Evolutionary conservation across 2,329 filamentous ascomycete genomes (phyloP), one percentile per base, ranked within the genome.

Genomic region (Furcasterigmium furcatum): DNA sequence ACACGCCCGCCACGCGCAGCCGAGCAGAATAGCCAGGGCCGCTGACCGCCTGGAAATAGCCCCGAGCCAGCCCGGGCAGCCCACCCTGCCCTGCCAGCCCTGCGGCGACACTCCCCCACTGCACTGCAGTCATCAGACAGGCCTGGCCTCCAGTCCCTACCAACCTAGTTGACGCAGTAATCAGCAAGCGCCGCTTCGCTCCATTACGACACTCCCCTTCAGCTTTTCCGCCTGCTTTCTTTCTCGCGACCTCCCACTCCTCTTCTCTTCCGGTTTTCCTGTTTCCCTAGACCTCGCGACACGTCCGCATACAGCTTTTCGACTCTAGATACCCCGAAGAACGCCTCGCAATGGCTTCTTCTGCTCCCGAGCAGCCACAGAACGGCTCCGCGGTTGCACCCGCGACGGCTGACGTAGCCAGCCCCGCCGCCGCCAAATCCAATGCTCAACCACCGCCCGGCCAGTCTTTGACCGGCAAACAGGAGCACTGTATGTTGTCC

Each of bases 401-500:
- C 24, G 45, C 18, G 41, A 40, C 40, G 41, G 42, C 40, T 29
- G 41, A 43, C 39, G 43, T 43, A 29, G 44, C 52, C 25, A 45
- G 53, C 44, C 53, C 56, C 29, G 30, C 50, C 49, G 62, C 58
- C 44, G 48, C 54, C 29, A 55, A 52, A 46, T 60, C 55, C 52
- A 54, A 52, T 58, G 53, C 45, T 53, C 52, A 29, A 40, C 48
- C 14, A 52, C 58, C 71, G 41, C 61, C 68, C 4, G 72, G 69
- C 35, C 74, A 79, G 50, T 55, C 70, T 6, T 71, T 99, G 62
- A 96, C 91, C 0, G 94, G 94, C 55, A 97, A 96, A 71, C 92
- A 99, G 77, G 94, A 99, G 66, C 94, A 99, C 66, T 99, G 91
- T 95, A 66, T 58, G 85, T 68, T 36, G 5, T 19, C 16, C 5